A percentile compares a stretch with the other conserved stretches of the same genome.
These are phyloP conservation scores for Bolboschoenus planiculmis DNA, from an alignment of 176 grass and related monocot species.

Conservation along the genomic window DNA sequence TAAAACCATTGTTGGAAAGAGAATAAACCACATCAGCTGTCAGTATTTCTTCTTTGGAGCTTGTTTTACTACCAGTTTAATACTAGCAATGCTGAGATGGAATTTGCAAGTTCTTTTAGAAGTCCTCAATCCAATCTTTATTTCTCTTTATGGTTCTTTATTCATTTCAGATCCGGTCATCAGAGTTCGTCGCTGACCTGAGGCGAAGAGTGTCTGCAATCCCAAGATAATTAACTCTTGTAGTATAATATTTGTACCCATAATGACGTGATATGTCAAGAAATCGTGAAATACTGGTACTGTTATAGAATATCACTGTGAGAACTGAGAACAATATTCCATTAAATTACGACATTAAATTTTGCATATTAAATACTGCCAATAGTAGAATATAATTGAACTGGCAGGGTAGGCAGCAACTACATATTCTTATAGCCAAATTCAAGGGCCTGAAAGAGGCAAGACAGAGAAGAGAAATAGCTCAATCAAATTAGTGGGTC, in stretches of 20 bases:
- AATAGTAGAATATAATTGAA: background rate
- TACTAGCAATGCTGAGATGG: background rate
- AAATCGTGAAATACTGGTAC: background rate
- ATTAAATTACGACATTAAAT: background rate
- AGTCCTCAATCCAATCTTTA: background rate
- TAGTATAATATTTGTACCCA: background rate
- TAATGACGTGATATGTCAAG: background rate
- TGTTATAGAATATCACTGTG: background rate
- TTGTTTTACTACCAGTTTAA: background rate
- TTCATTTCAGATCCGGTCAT: background rate
- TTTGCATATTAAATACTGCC: background rate
- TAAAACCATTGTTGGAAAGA: background rate
- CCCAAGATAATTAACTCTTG: background rate
- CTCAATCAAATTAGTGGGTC: background rate
- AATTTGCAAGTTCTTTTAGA: background rate
- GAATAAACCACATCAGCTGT: constrained; percentile 1
- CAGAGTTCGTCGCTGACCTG: background rate
- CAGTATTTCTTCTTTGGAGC: background rate
- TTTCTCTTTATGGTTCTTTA: background rate
- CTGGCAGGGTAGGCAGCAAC: too few relatives aligned
- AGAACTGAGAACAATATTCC: background rate
- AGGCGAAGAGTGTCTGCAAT: background rate
- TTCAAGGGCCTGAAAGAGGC: background rate
- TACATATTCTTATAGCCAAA: background rate
- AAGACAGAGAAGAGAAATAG: background rate